These are phyloP conservation scores for Aciculoconidium aculeatum DNA, from an alignment of 805 yeast genomes.

Conservation along the genomic window DNA sequence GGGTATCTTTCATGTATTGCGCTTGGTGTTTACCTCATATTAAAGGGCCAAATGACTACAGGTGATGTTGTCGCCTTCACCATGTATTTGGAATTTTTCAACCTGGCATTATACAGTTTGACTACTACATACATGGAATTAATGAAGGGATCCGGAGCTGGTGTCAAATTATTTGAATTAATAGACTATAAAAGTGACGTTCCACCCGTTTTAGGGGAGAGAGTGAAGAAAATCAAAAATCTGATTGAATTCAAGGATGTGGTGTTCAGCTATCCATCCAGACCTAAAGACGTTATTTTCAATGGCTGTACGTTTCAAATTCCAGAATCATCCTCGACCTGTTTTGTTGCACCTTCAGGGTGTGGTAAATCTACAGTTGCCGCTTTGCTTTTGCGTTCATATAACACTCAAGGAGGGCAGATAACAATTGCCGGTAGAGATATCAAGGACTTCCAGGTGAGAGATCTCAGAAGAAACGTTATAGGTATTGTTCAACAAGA, in stretches of 20 bases:
- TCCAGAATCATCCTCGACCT: slow-evolving; percentile 30
- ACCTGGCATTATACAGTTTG: slow-evolving; percentile 38
- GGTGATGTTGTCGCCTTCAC: slow-evolving; percentile 44
- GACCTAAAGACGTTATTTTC: slow-evolving; percentile 32
- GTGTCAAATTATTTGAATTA: slow-evolving; percentile 36
- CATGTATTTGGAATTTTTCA: slow-evolving; percentile 40
- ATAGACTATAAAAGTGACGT: slow-evolving; percentile 34
- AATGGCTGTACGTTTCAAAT: slow-evolving; percentile 33
- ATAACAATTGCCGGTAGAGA: slow-evolving; percentile 49
- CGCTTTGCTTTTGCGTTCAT: slow-evolving; percentile 46
- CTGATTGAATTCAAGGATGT: slow-evolving; percentile 35
- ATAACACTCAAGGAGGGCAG: slow-evolving; percentile 43
- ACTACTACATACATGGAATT: slow-evolving; percentile 42
- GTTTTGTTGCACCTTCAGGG: slow-evolving; percentile 54
- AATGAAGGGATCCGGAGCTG: slow-evolving; percentile 46
- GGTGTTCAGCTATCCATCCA: slow-evolving; percentile 36
- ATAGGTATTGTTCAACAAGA: slow-evolving; percentile 62
- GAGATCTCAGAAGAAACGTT: slow-evolving; percentile 40
- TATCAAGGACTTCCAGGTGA: slow-evolving; percentile 42
- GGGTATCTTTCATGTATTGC: slow-evolving; percentile 40
- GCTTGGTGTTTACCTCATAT: slow-evolving; percentile 36
- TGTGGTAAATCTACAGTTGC: slow-evolving; percentile 60
- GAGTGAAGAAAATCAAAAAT: slow-evolving; percentile 17
- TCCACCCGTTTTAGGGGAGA: slow-evolving; percentile 30
- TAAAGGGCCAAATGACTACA: slow-evolving; percentile 40